A percentile compares a stretch with the other conserved stretches of the same genome.
These are phyloP conservation scores for Ogataea minuta DNA, from an alignment of 805 yeast genomes.

Conservation along the genomic window DNA sequence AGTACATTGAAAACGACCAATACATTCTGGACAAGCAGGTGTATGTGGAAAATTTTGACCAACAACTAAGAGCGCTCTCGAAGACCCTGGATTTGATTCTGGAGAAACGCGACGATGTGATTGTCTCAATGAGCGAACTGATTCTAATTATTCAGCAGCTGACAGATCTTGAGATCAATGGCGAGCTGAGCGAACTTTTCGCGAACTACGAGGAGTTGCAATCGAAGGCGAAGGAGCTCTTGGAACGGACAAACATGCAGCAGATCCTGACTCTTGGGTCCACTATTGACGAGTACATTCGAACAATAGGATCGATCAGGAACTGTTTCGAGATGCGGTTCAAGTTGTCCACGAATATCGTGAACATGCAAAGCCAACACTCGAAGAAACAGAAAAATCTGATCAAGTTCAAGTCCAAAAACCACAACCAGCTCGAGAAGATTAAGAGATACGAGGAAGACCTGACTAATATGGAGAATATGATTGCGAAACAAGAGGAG, in stretches of 20 bases:
- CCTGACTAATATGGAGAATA: conserved; percentile 50
- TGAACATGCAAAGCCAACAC: conserved; percentile 43
- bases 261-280: conserved; percentile 84
- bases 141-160: conserved; percentile 50
- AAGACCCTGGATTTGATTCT: conserved; percentile 73
- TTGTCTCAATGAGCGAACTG: conserved; percentile 67
- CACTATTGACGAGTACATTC: conserved; percentile 82
- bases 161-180: conserved; percentile 73
- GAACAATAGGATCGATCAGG: conserved; percentile 73
- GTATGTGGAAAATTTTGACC: conserved; percentile 69
- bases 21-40: conserved; percentile 69
- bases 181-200: conserved; percentile 60
- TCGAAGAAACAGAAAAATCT: conserved; percentile 45
- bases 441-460: conserved; percentile 57
- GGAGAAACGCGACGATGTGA: conserved; percentile 71
- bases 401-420: conserved; percentile 43
- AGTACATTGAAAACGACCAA: conserved; percentile 74
- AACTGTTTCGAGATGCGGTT: conserved; percentile 73
- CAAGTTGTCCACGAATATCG: conserved; percentile 47
- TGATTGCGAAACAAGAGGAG: conserved; percentile 51
- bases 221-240: conserved; percentile 62
- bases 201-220: conserved; percentile 72
- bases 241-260: conserved; percentile 77
- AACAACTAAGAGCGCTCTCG: conserved; percentile 65
- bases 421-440: conserved; percentile 60